Percentiles rank a stretch among this genome's conserved stretches.
Evolutionary conservation across 2,329 filamentous ascomycete genomes (phyloP).

Genomic region (Gliomastix tumulicola): DNA sequence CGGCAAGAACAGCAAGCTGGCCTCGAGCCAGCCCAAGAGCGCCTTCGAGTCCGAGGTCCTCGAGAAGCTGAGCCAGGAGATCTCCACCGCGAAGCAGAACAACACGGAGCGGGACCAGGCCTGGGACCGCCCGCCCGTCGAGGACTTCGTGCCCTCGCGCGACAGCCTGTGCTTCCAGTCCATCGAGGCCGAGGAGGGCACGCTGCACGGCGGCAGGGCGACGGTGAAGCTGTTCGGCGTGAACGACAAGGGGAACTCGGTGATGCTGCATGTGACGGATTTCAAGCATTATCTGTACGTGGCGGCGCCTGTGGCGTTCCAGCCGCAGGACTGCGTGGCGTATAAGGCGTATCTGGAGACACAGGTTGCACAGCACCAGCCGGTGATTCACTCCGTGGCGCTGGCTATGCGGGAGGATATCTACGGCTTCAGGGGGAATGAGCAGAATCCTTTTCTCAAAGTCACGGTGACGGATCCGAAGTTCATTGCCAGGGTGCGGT

Average conservation of each 20-base stretch:
- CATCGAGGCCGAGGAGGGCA: slow-evolving; percentile 91
- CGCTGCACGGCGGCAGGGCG: slow-evolving; percentile 64
- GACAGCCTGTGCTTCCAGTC: slow-evolving; percentile 85
- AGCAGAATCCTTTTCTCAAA: slow-evolving; percentile 86
- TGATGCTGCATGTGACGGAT: slow-evolving; percentile 88
- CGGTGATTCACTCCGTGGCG: slow-evolving; percentile 71
- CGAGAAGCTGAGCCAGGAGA: slow-evolving; percentile 93
- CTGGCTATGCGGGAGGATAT: slow-evolving; percentile 85
- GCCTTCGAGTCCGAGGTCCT: slow-evolving; percentile 90
- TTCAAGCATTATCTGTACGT: slow-evolving; percentile 97
- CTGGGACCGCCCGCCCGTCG: slow-evolving; percentile 63
- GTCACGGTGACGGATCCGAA: slow-evolving; percentile 89
- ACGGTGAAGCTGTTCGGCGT: slow-evolving; percentile 92
- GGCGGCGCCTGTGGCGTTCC: slow-evolving; percentile 77
- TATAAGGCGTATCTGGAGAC: slow-evolving; percentile 79
- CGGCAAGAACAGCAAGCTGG: slow-evolving; percentile 47
- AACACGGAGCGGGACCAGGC: slow-evolving; percentile 91
- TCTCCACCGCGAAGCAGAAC: slow-evolving; percentile 74
- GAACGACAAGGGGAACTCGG: slow-evolving; percentile 76
- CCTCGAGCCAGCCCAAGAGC: slow-evolving; percentile 78
- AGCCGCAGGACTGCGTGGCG: slow-evolving; percentile 65
- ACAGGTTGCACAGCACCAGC: slow-evolving; percentile 65
- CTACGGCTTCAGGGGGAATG: slow-evolving; percentile 90
- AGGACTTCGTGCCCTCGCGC: slow-evolving; percentile 45
- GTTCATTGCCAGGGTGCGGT: slow-evolving; percentile 69